Evolutionary conservation across 1,284 basidiomycete genomes (phyloP).

Genomic region (Volvariella surrecta): DNA sequence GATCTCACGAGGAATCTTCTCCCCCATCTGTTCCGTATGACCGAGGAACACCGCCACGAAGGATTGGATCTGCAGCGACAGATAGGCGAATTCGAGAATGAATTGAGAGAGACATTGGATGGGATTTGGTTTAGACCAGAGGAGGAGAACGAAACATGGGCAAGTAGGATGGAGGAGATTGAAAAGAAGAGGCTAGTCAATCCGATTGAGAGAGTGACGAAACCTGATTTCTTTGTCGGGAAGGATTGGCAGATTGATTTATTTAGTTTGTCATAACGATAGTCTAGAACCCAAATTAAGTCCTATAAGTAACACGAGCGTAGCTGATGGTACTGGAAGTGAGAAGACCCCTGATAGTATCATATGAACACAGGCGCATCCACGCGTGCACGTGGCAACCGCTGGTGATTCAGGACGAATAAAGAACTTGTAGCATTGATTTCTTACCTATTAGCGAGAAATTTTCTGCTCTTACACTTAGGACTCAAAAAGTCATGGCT

Average conservation of each 20-base stretch:
- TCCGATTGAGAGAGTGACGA: constrained; percentile 48
- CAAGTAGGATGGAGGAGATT: constrained; percentile 48
- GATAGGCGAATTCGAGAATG: constrained; percentile 39
- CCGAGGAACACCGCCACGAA: constrained; percentile 48
- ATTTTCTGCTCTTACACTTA: no score
- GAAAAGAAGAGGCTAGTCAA: constrained; percentile 43
- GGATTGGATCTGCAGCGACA: constrained; percentile 48
- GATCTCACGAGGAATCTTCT: constrained; percentile 54
- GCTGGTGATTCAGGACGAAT: no score
- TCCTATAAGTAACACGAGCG: no score
- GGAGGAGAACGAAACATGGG: constrained; percentile 41
- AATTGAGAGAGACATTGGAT: constrained; percentile 44
- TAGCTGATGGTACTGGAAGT: no score
- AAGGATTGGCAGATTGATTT: constrained; percentile 44
- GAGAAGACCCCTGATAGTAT: no score
- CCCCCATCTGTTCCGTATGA: constrained; percentile 63
- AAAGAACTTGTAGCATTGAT: no score
- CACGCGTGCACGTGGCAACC: no score
- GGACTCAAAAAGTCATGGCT: no score
- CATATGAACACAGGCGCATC: no score
- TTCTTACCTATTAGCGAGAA: no score
- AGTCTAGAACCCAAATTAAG: no score
- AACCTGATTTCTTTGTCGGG: constrained; percentile 39
- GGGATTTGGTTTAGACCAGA: constrained; percentile 48
- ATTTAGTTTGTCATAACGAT: constrained; percentile 22